Evolutionary conservation across 2,329 filamentous ascomycete genomes (phyloP), one percentile per base, ranked within the genome.

Genomic region (Pyrenophora graminea): DNA sequence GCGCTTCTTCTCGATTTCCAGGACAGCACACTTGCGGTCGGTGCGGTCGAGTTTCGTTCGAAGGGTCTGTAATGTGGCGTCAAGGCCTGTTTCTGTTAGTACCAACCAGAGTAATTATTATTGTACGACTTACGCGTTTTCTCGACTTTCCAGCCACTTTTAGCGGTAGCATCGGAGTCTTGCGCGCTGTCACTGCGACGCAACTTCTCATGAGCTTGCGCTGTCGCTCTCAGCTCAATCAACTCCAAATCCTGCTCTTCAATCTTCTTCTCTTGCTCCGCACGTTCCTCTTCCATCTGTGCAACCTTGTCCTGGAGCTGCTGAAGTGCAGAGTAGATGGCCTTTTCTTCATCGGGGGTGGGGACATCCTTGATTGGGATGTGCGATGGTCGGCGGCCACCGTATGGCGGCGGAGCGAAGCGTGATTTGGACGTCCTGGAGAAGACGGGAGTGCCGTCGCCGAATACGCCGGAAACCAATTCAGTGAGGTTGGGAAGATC

Each of bases 1-100:
- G 3, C 84, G 81, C 55, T 86, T 82, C 51, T 82, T 85, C 55
- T 85, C 81, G 45, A 85, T 84, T 43, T 88, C 84, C 31, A 81
- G 78, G n/a, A 84, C 78, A 53, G 80, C 83, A 19, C 82, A 76
- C 64, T 86, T 86, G 38, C 82, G 82, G 47, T 85, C 84, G 32
- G 82, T 79, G 56, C 85, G 80, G 52, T 87, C 84, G 1, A 89
- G 74, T 13, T 82, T 84, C 6, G 80, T 76, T 61, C 87, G 82
- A 32, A 89, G 74, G 17, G 83, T 78, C 39, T 82, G 79, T 37
- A 89, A 75, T 62, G 84, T 79, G 21, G 81, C 75, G 64, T 87
- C 82, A 33, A 88, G 75, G 41, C 80, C 84, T 83, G 57, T 17
- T 2, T 9, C 6, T 49, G 42, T 68, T 47, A 70, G 56, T 39